A percentile compares a stretch with the other conserved stretches of the same genome.
Evolutionary conservation across 768 basidiomycete genomes (phyloP).

Genomic region (Xerocomus spinulosus): DNA sequence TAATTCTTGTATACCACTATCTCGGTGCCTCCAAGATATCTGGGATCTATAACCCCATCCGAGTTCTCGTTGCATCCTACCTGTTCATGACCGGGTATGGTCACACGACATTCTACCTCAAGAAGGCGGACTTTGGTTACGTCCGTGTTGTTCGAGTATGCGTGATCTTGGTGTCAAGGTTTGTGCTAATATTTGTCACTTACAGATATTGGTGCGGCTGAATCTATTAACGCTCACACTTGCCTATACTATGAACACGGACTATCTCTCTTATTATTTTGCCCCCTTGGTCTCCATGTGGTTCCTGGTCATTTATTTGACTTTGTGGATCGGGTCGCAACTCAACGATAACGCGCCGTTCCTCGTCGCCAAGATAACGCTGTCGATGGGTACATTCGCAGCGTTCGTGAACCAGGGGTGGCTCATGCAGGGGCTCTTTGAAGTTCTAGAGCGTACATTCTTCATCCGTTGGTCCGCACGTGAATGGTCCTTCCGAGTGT

Average conservation of each 20-base stretch:
- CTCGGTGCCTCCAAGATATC: constrained; percentile 84
- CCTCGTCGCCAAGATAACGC: constrained; percentile 63
- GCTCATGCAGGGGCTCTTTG: constrained; percentile 63
- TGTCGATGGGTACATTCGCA: constrained; percentile 61
- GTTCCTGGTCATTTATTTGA: constrained; percentile 82
- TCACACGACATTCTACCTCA: constrained; percentile 83
- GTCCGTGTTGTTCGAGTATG: constrained; percentile 66
- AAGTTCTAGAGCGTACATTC: constrained; percentile 57
- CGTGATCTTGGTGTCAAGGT: neutral
- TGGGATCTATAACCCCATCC: constrained; percentile 90
- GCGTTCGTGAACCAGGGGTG: constrained; percentile 60
- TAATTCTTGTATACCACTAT: constrained; percentile 91
- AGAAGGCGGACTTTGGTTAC: constrained; percentile 84
- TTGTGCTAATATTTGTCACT: constrained; percentile 1
- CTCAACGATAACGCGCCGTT: constrained; percentile 69
- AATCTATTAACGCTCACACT: constrained; percentile 80
- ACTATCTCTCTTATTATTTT: constrained; percentile 90
- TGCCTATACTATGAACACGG: constrained; percentile 87
- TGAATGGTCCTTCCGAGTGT: constrained; percentile 88
- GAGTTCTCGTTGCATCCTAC: constrained; percentile 84
- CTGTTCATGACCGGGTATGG: constrained; percentile 94
- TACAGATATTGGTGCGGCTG: constrained; percentile 69
- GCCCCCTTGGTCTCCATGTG: constrained; percentile 87
- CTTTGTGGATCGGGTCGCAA: constrained; percentile 64
- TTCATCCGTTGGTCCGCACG: constrained; percentile 77